Conservation (phyloP, 1,284 basidiomycete species). For the Anthracocystis walkeri region DNA sequence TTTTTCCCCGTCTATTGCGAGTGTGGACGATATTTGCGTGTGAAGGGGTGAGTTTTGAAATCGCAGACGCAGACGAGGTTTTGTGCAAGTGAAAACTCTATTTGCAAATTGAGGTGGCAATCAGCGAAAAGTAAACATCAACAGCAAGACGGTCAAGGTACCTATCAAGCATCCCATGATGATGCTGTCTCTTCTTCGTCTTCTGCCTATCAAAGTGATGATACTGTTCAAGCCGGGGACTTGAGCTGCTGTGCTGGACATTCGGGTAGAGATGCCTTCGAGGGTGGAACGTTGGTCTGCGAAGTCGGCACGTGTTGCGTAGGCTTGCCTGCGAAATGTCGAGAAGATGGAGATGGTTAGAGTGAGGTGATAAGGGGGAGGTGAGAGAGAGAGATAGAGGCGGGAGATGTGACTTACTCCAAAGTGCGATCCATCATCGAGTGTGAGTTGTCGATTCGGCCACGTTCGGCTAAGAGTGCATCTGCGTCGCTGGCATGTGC, state of each 20-base stretch:
- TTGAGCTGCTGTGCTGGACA: conserved; percentile 77
- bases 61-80: background rate
- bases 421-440: conserved; percentile 93
- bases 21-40: background rate
- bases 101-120: background rate
- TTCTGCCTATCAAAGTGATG: conserved; percentile 89
- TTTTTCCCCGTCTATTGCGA: background rate
- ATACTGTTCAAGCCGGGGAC: conserved; percentile 94
- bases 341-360: background rate
- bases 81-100: background rate
- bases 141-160: conserved; percentile 81
- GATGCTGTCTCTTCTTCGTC: conserved; percentile 87
- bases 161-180: conserved; percentile 89
- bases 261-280: conserved; percentile 81
- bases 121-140: conserved; percentile 75
- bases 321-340: conserved; percentile 81
- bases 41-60: background rate
- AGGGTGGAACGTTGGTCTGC: conserved; percentile 83
- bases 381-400: background rate
- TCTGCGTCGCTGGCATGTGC: conserved; percentile 82
- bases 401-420: conserved; percentile 73
- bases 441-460: conserved; percentile 90
- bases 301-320: conserved; percentile 95
- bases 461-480: conserved; percentile 85
- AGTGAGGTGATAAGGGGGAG: conserved; percentile 1